Conservation (phyloP, 2,329 filamentous ascomycete genomes). For the Thielaviopsis ethacetica region DNA sequence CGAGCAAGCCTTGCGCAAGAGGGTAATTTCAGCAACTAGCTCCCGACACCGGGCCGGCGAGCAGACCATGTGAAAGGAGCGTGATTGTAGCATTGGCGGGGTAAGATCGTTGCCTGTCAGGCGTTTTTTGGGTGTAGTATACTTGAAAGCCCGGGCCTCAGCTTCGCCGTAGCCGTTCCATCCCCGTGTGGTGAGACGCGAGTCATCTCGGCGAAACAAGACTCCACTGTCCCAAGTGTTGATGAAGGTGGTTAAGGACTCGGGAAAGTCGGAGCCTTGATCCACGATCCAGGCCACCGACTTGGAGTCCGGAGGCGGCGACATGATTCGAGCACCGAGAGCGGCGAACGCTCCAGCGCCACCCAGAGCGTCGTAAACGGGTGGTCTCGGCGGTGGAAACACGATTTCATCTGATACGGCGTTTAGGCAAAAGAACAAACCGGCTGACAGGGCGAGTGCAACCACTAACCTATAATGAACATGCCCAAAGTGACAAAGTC, state of each 20-base stretch:
- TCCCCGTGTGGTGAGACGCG: slow-evolving; percentile 66
- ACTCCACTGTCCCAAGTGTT: slow-evolving; percentile 61
- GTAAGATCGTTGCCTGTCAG: slow-evolving; percentile 59
- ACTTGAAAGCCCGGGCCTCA: slow-evolving; percentile 63
- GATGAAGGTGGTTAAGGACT: slow-evolving; percentile 45
- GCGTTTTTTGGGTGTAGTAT: slow-evolving; percentile 71
- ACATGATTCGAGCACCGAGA: slow-evolving; percentile 76
- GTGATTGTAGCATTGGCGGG: slow-evolving; percentile 48
- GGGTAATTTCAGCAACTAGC: slow-evolving; percentile 54
- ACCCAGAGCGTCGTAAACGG: slow-evolving; percentile 63
- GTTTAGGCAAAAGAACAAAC: neutral
- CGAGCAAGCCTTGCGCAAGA: slow-evolving; percentile 30
- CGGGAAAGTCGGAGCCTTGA: slow-evolving; percentile 72
- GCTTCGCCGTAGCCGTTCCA: slow-evolving; percentile 80
- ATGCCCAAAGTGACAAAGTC: slow-evolving; percentile 58
- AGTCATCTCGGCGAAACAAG: slow-evolving; percentile 46
- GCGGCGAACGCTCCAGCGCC: slow-evolving; percentile 79
- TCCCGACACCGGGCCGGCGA: slow-evolving; percentile 60
- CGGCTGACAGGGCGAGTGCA: neutral
- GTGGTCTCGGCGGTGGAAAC: slow-evolving; percentile 51
- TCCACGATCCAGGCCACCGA: slow-evolving; percentile 84
- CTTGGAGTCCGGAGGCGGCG: slow-evolving; percentile 45
- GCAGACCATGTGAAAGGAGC: slow-evolving; percentile 78
- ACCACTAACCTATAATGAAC: slow-evolving; percentile 51
- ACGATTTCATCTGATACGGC: slow-evolving; percentile 67